Evolutionary conservation across 148 eudicot species (phyloP), one percentile per base, ranked within the genome.

Genomic region (Pharnaceum exiguum): DNA sequence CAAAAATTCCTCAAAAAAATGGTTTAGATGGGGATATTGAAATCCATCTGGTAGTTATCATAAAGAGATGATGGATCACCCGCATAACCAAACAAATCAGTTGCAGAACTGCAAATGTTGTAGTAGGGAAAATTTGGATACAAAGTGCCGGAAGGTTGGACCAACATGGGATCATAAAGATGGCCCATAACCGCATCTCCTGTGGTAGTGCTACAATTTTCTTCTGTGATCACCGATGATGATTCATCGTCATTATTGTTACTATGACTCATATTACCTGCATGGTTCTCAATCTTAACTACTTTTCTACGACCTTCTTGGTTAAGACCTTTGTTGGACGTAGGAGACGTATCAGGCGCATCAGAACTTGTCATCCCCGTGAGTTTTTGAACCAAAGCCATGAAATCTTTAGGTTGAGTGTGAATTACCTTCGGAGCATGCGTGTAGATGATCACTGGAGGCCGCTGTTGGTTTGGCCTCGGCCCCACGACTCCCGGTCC

Each of bases 301-400:
- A 33, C 36, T n/a, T 11, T 3, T 4, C 19, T 33, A 33, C 19
- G 40, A 35, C 23, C 39, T 12, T 28, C n/a, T 3, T 4, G 3
- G 0, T 7, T 22, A n/a, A n/a, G n/a, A 10, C 16, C 9, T 12
- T 28, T 47, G 13, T 22, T 49, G 16, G 18, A 7, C 55, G 3
- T 16, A 15, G 7, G 55, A 12, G 23, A 16, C 5, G 55, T 31
- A 10, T 44, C 57, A 5, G 5, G 29, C 10, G 49, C 71, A 1
- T 61, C 55, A 27, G 72, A 28, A 10, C 57, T 29, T 0, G 76
- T 48, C 45, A 72, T 62, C 11, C 94, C 94, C 19, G 94, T 86
- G 38, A 86, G 85, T 43, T 77, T 86, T 57, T 86, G 94, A 8
- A 86, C 94, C 72, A 86, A 62, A 13, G 88, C 74, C 94, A 77